Evolutionary conservation across 129 eudicot genomes (phyloP).

Genomic region (Centaurea solstitialis): DNA sequence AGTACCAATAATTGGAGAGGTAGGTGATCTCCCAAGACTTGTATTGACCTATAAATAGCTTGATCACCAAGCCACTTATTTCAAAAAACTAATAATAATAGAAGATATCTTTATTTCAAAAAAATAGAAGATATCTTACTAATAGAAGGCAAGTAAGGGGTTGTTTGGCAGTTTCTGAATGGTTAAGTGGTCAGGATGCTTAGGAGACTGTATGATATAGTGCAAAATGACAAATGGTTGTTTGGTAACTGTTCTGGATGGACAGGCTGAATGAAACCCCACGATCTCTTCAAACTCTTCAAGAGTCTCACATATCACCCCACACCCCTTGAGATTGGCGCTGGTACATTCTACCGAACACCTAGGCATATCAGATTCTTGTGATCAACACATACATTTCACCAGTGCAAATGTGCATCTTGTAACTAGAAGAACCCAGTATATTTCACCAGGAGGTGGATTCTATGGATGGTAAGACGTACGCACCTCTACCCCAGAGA

Average conservation of each 20-base stretch:
- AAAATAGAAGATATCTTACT: background rate
- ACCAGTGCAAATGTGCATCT: too few relatives aligned
- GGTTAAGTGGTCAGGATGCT: too few relatives aligned
- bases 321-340: background rate
- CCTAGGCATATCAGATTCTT: background rate
- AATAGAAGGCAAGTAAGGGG: background rate
- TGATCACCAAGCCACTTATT: background rate
- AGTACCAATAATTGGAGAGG: background rate
- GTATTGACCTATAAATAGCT: background rate
- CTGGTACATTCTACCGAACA: background rate
- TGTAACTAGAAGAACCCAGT: too few relatives aligned
- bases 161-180: too few relatives aligned
- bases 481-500: background rate
- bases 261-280: too few relatives aligned
- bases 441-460: background rate
- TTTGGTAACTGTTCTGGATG: too few relatives aligned
- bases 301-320: background rate
- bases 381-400: background rate
- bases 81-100: background rate
- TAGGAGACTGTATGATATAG: too few relatives aligned
- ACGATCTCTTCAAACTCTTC: background rate
- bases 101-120: too few relatives aligned
- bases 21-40: background rate
- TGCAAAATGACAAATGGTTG: too few relatives aligned
- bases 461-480: background rate